Conservation (phyloP, 345 rosid species). For the Melaleuca quinquenervia region DNA sequence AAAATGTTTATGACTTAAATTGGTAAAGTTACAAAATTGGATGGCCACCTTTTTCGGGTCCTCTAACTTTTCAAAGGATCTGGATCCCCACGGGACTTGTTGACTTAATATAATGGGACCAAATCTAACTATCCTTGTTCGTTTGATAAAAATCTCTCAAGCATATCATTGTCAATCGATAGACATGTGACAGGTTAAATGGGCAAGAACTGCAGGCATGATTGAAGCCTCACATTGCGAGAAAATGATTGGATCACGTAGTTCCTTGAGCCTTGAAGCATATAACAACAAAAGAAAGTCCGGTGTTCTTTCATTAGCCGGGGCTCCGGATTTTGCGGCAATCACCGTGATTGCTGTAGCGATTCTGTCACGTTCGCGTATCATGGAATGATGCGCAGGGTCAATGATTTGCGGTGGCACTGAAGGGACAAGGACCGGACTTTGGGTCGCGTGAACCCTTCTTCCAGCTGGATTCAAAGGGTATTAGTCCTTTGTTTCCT, state of each 20-base stretch:
- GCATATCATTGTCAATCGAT: rapidly evolving
- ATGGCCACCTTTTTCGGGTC: too few species aligned
- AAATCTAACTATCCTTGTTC: neutral
- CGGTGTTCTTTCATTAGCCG: neutral
- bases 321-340: neutral
- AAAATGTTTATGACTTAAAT: too few species aligned
- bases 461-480: neutral
- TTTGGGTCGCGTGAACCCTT: neutral
- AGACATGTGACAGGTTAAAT: neutral
- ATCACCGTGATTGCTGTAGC: neutral
- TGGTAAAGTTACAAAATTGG: too few species aligned
- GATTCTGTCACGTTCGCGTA: neutral
- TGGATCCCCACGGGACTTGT: neutral
- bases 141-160: neutral
- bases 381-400: neutral
- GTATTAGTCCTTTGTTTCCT: neutral
- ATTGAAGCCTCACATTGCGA: neutral
- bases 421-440: neutral
- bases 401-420: neutral
- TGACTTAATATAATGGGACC: neutral
- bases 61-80: too few species aligned
- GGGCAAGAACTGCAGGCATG: neutral
- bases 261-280: neutral
- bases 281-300: neutral
- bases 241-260: neutral